phyloP scores from a whole-genome alignment of 2,329 filamentous ascomycete species.

The Truncatella angustata region DNA sequence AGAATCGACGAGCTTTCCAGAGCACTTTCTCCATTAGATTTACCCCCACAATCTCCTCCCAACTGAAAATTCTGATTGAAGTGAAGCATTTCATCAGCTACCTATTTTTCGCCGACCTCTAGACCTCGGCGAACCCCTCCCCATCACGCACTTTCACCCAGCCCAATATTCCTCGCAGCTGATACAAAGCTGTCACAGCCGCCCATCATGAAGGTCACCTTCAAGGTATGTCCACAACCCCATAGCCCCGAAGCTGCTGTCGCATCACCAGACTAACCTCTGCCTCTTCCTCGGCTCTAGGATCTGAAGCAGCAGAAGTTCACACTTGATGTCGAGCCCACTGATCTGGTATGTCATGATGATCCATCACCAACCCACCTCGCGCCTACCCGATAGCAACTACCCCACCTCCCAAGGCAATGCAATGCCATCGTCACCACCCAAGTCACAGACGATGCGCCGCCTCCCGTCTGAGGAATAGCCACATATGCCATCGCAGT shows the following conservation, averaged over 20 bases:
- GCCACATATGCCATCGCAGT: too few relatives aligned
- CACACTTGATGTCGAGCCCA: constrained; percentile 88
- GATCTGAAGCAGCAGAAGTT: constrained; percentile 99
- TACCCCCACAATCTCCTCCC: too few relatives aligned
- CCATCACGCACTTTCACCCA: not conserved
- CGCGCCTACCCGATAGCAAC: constrained; percentile 7
- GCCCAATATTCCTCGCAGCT: not conserved
- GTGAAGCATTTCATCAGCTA: too few relatives aligned
- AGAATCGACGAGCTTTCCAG: too few relatives aligned
- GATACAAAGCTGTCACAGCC: not conserved
- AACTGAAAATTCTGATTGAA: too few relatives aligned
- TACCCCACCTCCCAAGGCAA: not conserved
- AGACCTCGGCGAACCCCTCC: too few relatives aligned
- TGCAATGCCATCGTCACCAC: too few relatives aligned
- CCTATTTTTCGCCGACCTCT: too few relatives aligned
- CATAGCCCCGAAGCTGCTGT: not conserved
- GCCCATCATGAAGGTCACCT: constrained; percentile 65
- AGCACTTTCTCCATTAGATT: too few relatives aligned
- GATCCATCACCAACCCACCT: constrained; percentile 8
- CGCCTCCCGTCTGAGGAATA: too few relatives aligned
- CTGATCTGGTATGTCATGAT: constrained; percentile 73
- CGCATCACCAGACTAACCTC: constrained; percentile 14
- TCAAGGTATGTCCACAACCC: constrained; percentile 57
- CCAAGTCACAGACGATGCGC: too few relatives aligned
- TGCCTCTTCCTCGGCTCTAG: constrained; percentile 48